Evolutionary conservation across 768 basidiomycete species (phyloP).

Genomic region (Termitomyces sp.): DNA sequence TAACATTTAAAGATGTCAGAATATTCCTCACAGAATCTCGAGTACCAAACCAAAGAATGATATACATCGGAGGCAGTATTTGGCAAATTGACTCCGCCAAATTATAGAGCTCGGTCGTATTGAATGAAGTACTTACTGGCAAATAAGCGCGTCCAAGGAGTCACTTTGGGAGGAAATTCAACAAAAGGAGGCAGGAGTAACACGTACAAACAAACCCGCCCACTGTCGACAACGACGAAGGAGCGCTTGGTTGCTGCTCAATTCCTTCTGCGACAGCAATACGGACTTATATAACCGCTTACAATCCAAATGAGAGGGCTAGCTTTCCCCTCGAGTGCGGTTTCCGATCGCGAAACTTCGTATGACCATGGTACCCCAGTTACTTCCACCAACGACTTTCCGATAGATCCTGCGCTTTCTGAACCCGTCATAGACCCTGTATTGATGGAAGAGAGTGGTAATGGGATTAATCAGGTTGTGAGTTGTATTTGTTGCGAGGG

Average conservation of each 20-base stretch:
- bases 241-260: slow-evolving; percentile 17
- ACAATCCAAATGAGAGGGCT: slow-evolving; percentile 51
- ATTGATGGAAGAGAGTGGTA: slow-evolving; percentile 30
- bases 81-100: neutral
- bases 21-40: neutral
- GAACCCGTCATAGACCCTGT: slow-evolving; percentile 51
- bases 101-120: neutral
- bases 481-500: slow-evolving; percentile 25
- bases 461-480: slow-evolving; percentile 30
- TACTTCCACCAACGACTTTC: slow-evolving; percentile 61
- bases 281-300: neutral
- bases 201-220: slow-evolving; percentile 36
- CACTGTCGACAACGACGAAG: slow-evolving; percentile 41
- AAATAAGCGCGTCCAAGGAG: too few species aligned
- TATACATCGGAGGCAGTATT: neutral
- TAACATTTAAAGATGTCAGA: neutral
- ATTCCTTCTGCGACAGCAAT: slow-evolving; percentile 5
- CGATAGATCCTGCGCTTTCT: slow-evolving; percentile 77
- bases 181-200: slow-evolving; percentile 18
- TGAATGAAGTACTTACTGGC: too few species aligned
- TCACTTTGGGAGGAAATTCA: neutral
- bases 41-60: neutral
- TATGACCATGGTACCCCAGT: slow-evolving; percentile 59
- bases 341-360: slow-evolving; percentile 51
- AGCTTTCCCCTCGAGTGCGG: slow-evolving; percentile 47